Base-by-base conservation (phyloP, 768 basidiomycete species). In the Suillus decipiens region DNA sequence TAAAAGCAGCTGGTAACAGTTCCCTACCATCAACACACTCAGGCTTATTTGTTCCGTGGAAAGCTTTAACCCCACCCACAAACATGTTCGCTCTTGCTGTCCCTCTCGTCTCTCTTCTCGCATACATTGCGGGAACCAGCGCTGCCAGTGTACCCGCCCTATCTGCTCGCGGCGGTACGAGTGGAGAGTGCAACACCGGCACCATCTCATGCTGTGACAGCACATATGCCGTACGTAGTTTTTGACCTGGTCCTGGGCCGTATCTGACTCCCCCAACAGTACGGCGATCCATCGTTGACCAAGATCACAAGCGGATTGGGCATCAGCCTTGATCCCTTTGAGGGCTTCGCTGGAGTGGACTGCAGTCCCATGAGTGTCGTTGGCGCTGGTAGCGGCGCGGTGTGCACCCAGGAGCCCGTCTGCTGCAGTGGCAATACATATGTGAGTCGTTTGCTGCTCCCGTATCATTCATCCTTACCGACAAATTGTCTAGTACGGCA, bases 151-250 rank as follows among this genome's bases (percentile, higher is more conserved):
- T 53, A 28, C 62, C 41, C 19, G 37, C 34, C 15, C 12, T 63
- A 28, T 61, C 47, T 34, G 60, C 60, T 15, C 62, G 62, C 12
- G 60, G 54, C 34, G 37, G 56, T 19, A 17, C 41, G 15, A 43
- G 60, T 19, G 63, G 64, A 5, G 63, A 68, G 55, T 77, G 76
- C 70, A 71, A 68, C 69, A 72, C 73, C 0, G 75, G 74, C 39
- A 39, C 67, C 15, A 62, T 72, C 43, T 71, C 73, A 51, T 76
- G 76, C 66, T 77, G 76, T 64, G 61, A 76, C 66, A 61, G 34
- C 37, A 71, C 74, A 33, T 69, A 70, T 67, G 14, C 54, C 36
- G 68, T 73, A 17, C 17, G 60, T 12, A 9, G 3, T 19, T 56
- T 61, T 5, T 12, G 6, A 31, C 6, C 8, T 4, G 8, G 4